phyloP scores from a whole-genome alignment of 2,329 filamentous ascomycete genomes.

The Beauveria rudraprayagi region DNA sequence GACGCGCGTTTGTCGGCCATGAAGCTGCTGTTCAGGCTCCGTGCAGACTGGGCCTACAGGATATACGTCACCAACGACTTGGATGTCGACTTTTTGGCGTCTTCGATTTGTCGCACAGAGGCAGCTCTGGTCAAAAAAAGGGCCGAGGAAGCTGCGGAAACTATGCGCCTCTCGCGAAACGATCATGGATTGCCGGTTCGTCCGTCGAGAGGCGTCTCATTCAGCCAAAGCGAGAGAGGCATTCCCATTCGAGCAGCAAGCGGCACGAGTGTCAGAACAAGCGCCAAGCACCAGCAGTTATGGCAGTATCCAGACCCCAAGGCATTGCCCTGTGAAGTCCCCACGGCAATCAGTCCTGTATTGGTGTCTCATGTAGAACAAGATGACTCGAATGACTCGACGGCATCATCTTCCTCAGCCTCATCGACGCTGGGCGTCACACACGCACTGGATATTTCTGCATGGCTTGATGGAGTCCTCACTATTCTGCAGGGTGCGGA shows the following conservation, averaged over 20 bases:
- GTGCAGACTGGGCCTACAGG: constrained; percentile 72
- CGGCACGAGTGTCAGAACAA: constrained; percentile 27
- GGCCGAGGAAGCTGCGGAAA: constrained; percentile 42
- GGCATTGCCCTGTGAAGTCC: constrained; percentile 42
- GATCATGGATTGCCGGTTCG: constrained; percentile 33
- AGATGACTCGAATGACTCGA: constrained; percentile 18
- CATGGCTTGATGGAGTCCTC: constrained; percentile 72
- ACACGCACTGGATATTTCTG: constrained; percentile 48
- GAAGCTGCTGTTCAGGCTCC: constrained; percentile 72
- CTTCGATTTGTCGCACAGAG: constrained; percentile 59
- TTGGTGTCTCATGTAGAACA: constrained; percentile 35
- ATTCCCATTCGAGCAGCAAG: constrained; percentile 35
- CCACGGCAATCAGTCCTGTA: constrained; percentile 40
- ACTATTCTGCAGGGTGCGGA: constrained; percentile 67
- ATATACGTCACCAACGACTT: constrained; percentile 63
- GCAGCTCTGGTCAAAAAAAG: constrained; percentile 42
- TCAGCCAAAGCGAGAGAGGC: constrained; percentile 40
- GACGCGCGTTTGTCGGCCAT: constrained; percentile 67
- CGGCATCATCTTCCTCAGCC: constrained; percentile 12
- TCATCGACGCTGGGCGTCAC: constrained; percentile 19
- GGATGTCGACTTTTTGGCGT: constrained; percentile 66
- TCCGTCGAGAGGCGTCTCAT: constrained; percentile 43
- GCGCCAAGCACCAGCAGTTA: constrained; percentile 38
- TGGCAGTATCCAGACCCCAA: constrained; percentile 52
- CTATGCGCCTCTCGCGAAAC: constrained; percentile 34